Evolutionary conservation across 192 early-diverging fungal species (phyloP), one percentile per base, ranked within the genome.

Genomic region (Coemansia sp.): DNA sequence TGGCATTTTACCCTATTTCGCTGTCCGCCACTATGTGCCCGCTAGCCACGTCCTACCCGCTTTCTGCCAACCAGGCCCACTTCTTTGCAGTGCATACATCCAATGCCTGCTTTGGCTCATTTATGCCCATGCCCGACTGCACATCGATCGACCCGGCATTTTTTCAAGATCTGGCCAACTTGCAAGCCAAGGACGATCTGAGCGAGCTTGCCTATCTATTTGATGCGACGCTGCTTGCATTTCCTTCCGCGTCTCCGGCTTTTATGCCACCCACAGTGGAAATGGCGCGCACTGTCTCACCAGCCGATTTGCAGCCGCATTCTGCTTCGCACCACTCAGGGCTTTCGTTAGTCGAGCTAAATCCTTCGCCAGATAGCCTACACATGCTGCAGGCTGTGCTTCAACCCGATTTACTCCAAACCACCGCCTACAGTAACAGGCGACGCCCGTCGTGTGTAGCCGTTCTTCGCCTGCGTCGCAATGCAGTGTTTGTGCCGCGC

Each of bases 401-500:
- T 16, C 24, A 54, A 1, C n/a, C 51, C 11, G 51, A 57, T 27
- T 11, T 29, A 3, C 54, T 7, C 29, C 54, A 57, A 15, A 33
- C 8, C 34, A 36, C 41, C 15, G 41, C 41, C 6, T 29, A 62
- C 42, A 22, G 40, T 9, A 41, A 61, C 57, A 59, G 42, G 24
- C 41, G 36, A 3, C 41, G 29, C 15, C 64, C 38, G 20, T 46
- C 42, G 15, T 42, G 62, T 22, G n/a, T 65, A 65, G 27, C 38
- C 42, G 49, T 65, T 18, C 43, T 33, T 27, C 74, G 74, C 3
- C 15, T 33, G 16, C 71, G 77, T 34, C 63, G 77, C 22, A 51
- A 63, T 42, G 77, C 72, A 7, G 72, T 79, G 11, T 79, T 73
- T 64, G 40, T 79, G 24, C 77, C 77, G 16, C 63, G 68, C 24